A percentile compares a stretch with the other conserved stretches of the same genome.
phyloP scores from a whole-genome alignment of 441 rosid genomes.

The Pelargonium fulgidum region DNA sequence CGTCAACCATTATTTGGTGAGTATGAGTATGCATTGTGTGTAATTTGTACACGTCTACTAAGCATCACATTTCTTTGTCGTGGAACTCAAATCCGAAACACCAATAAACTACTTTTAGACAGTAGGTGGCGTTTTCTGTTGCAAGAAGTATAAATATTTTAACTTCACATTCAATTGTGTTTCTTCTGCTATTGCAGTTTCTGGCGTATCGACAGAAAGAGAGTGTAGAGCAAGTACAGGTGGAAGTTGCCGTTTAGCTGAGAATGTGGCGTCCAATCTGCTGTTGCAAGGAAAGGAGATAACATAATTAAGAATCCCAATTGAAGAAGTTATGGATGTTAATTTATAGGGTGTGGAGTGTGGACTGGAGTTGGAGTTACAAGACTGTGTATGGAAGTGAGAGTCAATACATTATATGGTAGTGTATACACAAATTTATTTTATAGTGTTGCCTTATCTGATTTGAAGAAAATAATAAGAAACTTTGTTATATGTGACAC shows the following conservation, averaged over 20 bases:
- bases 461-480: no score
- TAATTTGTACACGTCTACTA: neutral
- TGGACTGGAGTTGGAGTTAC: neutral
- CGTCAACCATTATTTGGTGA: conserved; percentile 40
- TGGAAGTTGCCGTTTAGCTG: neutral
- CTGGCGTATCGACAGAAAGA: conserved; percentile 42
- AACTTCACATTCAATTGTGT: neutral
- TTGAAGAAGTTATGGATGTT: neutral
- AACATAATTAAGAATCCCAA: no score
- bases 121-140: no score
- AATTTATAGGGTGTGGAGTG: neutral
- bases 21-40: conserved; percentile 7
- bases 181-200: conserved; percentile 30
- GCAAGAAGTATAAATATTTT: neutral
- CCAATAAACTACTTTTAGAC: no score
- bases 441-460: no score
- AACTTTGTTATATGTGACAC: no score
- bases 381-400: neutral
- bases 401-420: neutral
- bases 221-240: conserved; percentile 22
- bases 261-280: neutral
- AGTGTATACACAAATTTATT: neutral
- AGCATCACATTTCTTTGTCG: neutral
- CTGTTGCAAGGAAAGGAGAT: no score
- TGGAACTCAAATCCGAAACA: no score